phyloP scores from a whole-genome alignment of 2,329 filamentous ascomycete species.

The Penicillium sclerotiorum region DNA sequence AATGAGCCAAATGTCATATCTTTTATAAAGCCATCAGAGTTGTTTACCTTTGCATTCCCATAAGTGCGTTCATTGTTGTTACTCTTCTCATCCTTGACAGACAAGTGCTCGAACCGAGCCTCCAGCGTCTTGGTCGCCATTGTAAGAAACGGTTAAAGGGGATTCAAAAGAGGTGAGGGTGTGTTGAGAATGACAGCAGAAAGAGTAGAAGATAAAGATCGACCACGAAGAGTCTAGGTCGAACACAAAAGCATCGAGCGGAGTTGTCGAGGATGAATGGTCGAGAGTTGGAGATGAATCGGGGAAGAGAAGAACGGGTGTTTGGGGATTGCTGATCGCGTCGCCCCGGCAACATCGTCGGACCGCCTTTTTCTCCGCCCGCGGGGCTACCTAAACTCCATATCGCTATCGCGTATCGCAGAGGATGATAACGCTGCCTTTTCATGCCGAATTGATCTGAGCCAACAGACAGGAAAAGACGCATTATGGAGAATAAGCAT shows the following conservation, averaged over 20 bases:
- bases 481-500: constrained; percentile 19
- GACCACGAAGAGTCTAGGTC: background rate
- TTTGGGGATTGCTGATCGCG: constrained; percentile 16
- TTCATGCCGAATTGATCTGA: constrained; percentile 17
- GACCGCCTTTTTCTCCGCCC: constrained; percentile 38
- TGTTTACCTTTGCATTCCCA: constrained; percentile 74
- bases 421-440: constrained; percentile 2
- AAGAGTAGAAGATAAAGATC: background rate
- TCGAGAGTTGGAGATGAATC: background rate
- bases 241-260: constrained; percentile 1
- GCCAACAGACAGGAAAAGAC: background rate
- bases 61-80: constrained; percentile 57
- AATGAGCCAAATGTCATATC: constrained; percentile 20
- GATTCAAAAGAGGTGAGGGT: constrained; percentile 9
- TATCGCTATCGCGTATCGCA: constrained; percentile 25
- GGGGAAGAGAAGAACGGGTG: constrained; percentile 15
- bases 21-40: background rate
- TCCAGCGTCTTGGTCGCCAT: constrained; percentile 81
- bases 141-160: constrained; percentile 32
- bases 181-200: background rate
- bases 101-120: constrained; percentile 84
- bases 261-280: background rate
- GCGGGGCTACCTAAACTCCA: constrained; percentile 32
- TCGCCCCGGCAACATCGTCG: constrained; percentile 30
- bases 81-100: constrained; percentile 87